Evolutionary conservation across 257 asterid species (phyloP), one percentile per base, ranked within the genome.

Genomic region (Rehmannia glutinosa): DNA sequence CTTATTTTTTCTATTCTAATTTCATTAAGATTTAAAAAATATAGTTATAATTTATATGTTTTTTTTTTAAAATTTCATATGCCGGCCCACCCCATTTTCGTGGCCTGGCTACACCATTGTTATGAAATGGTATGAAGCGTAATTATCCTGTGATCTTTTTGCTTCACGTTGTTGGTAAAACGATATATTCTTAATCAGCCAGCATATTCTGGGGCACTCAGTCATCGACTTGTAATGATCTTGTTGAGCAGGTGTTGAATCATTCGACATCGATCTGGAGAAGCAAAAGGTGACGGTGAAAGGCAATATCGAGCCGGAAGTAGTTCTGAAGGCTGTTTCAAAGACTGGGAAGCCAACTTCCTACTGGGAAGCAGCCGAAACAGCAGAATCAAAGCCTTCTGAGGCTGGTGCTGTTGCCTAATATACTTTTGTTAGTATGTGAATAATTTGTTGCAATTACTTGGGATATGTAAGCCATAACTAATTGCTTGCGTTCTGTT

Each of bases 261-360:
- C 94, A 11, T 89, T 64, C 49, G 90, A 91, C 80, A 83, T 91
- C 57, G 81, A 91, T 81, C 8, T 86, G 23, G 73, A 91, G 73
- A 81, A 82, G 80, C 98, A 91, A 73, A 91, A 89, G 70, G 96
- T 91, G 80, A 89, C 95, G 0, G 94, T 91, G 62, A 89, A 80
- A 27, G 88, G 96, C 53, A 85, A 87, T 53, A 88, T 89, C 64
- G 71, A 83, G 66, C 85, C 91, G 6, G 92, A 89, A 33, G 86
- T 88, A 3, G 89, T 91, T 64, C 77, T 89, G 24, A 84, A 87
- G 66, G 85, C 95, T 24, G 96, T 91, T 76, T 83, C 89, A 1
- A 89, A 89, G 84, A 89, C 96, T 0, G 96, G 97, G 36, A 91
- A 91, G 84, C 75, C 82, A 61, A 89, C 95, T 58, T 50, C 91